phyloP scores from a whole-genome alignment of 345 rosid genomes.

The Populus davidiana region DNA sequence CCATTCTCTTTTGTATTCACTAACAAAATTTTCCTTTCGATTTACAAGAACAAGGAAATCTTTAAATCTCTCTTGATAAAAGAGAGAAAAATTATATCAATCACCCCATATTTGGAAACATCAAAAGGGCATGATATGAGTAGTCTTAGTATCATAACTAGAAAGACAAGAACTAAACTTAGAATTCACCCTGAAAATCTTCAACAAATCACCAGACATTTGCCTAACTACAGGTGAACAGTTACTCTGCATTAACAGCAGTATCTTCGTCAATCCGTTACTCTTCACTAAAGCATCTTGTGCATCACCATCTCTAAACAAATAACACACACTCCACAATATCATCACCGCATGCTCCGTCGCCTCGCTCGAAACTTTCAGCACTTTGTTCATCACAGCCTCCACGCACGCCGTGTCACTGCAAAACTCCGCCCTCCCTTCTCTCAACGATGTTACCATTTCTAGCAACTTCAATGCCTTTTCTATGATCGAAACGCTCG shows the following conservation, averaged over 20 bases:
- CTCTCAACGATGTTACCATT: conserved; percentile 48
- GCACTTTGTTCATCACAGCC: conserved; percentile 59
- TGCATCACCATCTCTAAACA: conserved; percentile 59
- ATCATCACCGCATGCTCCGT: conserved; percentile 85
- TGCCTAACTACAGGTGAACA: conserved; percentile 65
- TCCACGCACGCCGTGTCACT: conserved; percentile 43
- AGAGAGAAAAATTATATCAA: neutral
- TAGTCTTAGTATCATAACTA: conserved; percentile 80
- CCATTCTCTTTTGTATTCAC: conserved; percentile 20
- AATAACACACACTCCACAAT: conserved; percentile 69
- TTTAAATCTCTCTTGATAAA: neutral
- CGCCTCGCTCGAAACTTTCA: conserved; percentile 67
- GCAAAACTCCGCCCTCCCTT: conserved; percentile 60
- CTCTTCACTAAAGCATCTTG: conserved; percentile 58
- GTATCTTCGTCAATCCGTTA: conserved; percentile 66
- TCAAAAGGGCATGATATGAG: conserved; percentile 92
- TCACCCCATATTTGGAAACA: neutral
- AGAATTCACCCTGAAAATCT: conserved; percentile 52
- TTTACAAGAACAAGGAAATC: conserved; percentile 31
- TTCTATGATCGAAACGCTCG: conserved; percentile 44
- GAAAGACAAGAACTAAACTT: conserved; percentile 41
- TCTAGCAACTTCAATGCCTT: conserved; percentile 70
- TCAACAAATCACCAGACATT: conserved; percentile 72
- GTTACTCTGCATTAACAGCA: conserved; percentile 83
- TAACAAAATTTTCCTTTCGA: conserved; percentile 46